Base-by-base conservation (phyloP, 2,329 filamentous ascomycete genomes). In the Scedosporium aurantiacum region DNA sequence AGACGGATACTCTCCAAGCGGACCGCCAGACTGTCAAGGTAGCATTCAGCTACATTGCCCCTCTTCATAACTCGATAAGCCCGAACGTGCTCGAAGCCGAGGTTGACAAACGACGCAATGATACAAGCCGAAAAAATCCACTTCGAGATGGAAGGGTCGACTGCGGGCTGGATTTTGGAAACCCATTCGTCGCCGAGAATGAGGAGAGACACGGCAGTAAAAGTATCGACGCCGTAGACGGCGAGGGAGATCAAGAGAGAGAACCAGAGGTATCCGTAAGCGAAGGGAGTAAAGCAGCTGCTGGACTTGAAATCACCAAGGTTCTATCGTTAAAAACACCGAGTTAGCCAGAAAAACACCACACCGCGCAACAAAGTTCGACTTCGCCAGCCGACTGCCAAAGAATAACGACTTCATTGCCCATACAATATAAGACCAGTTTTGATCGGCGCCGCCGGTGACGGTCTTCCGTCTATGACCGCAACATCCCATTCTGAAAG, bases 41-140 rank as follows among this genome's bases (percentile, higher is more conserved):
- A 99, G 71, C 88, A 93, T 71, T 96, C 90, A 4, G 91, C 91
- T 47, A 97, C 88, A 65, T 92, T 91, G 61, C 90, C 90, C 62
- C 90, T 84, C 67, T 80, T 86, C 72, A 97, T 95, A 58, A 95
- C 90, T 55, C 87, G 85, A 64, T 88, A 76, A 27, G 93, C 91
- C 60, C 89, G 84, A 57, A 95, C 70, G 76, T 90, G 91, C 73
- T 96, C 89, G 68, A 88, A 94, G 16, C 76, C 79, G 28, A 95
- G 81, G 66, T 97, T 89, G 65, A 91, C 77, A 72, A 93, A 92
- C 8, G 92, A 97, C 41, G 94, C 79, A 65, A 97, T 88, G 70
- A 99, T 97, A 72, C 92, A 96, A 61, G 85, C 83, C 28, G 90
- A 88, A 72, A 97, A 99, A 71, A 99, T 92, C 91, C 92, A 97